Base-by-base conservation (phyloP, 176 grass and related monocot genomes). In the Musa troglodytarum region DNA sequence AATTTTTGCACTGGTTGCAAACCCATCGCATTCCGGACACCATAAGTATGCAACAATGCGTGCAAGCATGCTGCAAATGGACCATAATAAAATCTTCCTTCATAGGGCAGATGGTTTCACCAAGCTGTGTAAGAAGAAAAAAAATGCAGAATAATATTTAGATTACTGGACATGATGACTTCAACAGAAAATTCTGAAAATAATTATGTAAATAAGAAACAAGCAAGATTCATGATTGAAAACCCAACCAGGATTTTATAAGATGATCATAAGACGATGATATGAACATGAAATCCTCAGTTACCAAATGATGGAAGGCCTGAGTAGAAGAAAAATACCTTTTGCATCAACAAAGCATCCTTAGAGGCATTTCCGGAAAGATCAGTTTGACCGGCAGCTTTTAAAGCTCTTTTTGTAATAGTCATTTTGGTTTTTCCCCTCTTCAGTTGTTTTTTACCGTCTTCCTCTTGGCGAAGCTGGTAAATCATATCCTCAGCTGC, bases 1-100 rank as follows among this genome's bases (percentile, higher is more conserved):
- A 98, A 64, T 84, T 89, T 83, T 72, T 88, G 84, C 95, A 98
- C 66, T 88, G 88, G 81, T 80, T 84, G 82, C 95, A 98, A 54
- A 91, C 86, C 95, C 90, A 98, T 14, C 91, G 91, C 74, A 78
- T 99, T 69, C 96, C 96, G 76, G 88, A 87, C 10, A 79, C 92
- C 96, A 99, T 92, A 72, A 94, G 91, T 20, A 79, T 79, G 83
- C 96, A 95, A 62, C 96, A 99, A 54, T 99, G 87, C 51, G 83
- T 82, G 74, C 96, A 99, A 56, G 88, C 69, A 87, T 99, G 86
- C 74, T 99, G 91, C 56, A 99, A 82, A 88, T 99, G 86, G 51
- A 99, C 96, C 96, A 99, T 99, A 71, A 99, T 95, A 80, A 99
- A 99, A 82, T 99, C 96, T 88, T 99, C 96, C 83, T 87, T 99